Base-by-base conservation (phyloP, 2,329 filamentous ascomycete genomes). In the Colletotrichum neosansevieriae region DNA sequence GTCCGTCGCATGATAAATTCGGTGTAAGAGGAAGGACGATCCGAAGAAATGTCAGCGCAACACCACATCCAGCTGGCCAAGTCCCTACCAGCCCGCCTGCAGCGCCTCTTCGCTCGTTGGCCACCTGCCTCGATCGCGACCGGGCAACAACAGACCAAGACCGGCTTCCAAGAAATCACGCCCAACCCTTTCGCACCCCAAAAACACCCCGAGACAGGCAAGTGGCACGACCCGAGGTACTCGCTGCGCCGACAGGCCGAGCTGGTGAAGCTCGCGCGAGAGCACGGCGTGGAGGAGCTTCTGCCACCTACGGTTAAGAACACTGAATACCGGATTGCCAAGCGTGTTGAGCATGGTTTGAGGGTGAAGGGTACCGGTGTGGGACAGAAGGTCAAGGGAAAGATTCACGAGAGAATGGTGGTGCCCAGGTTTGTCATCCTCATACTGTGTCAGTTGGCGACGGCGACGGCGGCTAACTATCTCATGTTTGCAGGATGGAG, bases 361-460 rank as follows among this genome's bases (percentile, higher is more conserved):
- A 86, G 91, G 71, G 92, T 98, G 67, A 95, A 94, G 88, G 95
- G 95, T 74, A 98, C 95, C 1, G 95, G 96, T 85, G 90, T 94
- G 73, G 95, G 94, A 66, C 91, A 98, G 82, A 90, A 87, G 81
- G 95, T 98, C 79, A 99, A 98, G 91, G 96, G 96, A 80, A 95
- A 98, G 81, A 86, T 89, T 74, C 93, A 94, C 89, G 96, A 99
- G 85, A 89, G 96, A 78, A 92, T 91, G 75, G 84, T 98, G 83
- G 91, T 92, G 82, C 85, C 87, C 70, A 89, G 91, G 85, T 89
- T 89, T 71, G 88, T 85, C 9, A 38, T 38, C 15, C 9, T 32
- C 2, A 3, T 59, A 62, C 63, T 7, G 9, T 29, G 15, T 44
- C 45, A 29, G 11, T n/a, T 53, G 9, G 13, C 13, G 32, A 62